Percentiles rank a stretch among this genome's conserved stretches.
These are phyloP conservation scores for Glomus cerebriforme DNA, from an alignment of 192 early-diverging fungal genomes.

Conservation along the genomic window DNA sequence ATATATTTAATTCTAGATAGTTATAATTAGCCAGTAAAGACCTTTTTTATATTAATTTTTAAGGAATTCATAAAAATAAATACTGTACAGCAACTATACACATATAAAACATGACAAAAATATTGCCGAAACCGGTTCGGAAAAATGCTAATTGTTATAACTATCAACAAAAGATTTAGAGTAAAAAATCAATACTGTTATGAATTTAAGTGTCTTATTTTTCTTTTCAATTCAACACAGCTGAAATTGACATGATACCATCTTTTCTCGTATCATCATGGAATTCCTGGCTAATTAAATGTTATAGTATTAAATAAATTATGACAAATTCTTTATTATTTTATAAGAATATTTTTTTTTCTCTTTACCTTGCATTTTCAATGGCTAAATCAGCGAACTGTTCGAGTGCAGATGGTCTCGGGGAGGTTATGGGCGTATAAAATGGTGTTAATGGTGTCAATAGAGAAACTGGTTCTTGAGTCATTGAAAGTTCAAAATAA, in stretches of 20 bases:
- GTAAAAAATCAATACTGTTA: no score
- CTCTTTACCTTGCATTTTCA: background rate
- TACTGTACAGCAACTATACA: no score
- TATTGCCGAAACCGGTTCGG: background rate
- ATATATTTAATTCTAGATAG: no score
- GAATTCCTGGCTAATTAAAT: background rate
- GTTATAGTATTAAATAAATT: background rate
- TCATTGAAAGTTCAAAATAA: background rate
- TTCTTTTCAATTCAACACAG: background rate
- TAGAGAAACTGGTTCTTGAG: background rate
- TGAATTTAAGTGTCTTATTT: background rate
- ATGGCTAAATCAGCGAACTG: slow-evolving; percentile 6
- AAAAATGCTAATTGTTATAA: background rate
- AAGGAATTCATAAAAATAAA: no score
- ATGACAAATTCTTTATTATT: background rate
- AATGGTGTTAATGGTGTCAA: background rate
- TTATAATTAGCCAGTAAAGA: no score
- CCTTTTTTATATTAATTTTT: no score
- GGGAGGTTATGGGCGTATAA: background rate
- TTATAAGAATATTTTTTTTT: background rate
- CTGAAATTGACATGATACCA: slow-evolving; percentile 3
- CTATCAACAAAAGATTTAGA: no score
- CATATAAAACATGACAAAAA: no score
- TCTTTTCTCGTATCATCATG: background rate
- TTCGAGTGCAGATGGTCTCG: background rate